phyloP scores from a whole-genome alignment of 176 grass and related monocot species.

The Triticum dicoccoides region DNA sequence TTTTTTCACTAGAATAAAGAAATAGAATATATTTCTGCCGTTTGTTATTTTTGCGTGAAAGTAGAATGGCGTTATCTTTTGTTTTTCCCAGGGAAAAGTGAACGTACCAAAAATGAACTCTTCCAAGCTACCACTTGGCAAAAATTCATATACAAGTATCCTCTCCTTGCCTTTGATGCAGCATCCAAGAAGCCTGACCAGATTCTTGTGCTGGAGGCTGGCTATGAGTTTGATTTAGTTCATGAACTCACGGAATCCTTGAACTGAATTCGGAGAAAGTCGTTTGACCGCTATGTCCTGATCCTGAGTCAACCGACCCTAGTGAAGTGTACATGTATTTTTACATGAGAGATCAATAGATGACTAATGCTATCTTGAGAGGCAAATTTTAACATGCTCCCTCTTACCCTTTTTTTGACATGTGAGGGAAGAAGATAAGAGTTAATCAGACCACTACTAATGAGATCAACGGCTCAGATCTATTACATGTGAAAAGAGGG shows the following conservation, averaged over 20 bases:
- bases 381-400: no score
- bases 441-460: no score
- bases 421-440: no score
- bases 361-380: not conserved
- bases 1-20: not conserved
- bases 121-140: conserved; percentile 57
- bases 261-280: conserved; percentile 29
- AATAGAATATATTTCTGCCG: not conserved
- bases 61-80: not conserved
- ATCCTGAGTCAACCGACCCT: conserved; percentile 26
- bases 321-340: not conserved
- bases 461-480: no score
- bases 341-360: not conserved
- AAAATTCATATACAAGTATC: conserved; percentile 49
- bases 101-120: conserved; percentile 52
- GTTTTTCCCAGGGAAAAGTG: rapidly evolving
- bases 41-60: not conserved
- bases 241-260: conserved; percentile 58
- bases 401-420: no score
- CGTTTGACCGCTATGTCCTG: conserved; percentile 42
- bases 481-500: no score
- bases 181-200: conserved; percentile 44
- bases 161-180: conserved; percentile 40
- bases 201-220: conserved; percentile 45
- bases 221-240: conserved; percentile 49